Evolutionary conservation across 495 filamentous ascomycete genomes (phyloP), one percentile per base, ranked within the genome.

Genomic region (Pyrenula aspistea): DNA sequence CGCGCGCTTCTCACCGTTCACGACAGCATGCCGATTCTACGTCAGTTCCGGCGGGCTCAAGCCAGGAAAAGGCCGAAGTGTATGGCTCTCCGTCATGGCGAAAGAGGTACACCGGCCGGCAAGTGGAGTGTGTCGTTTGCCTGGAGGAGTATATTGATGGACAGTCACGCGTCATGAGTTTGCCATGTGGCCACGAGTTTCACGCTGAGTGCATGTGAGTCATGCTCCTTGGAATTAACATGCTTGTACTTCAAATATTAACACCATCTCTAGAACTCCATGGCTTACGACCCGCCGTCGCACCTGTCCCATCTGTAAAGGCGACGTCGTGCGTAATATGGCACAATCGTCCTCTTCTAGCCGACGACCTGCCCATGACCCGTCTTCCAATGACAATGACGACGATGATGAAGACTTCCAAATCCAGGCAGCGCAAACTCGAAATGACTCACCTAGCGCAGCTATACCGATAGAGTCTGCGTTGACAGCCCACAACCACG

Each of bases 151-250:
- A 97, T 67, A 76, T 95, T 19, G 94, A 96, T 68, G 92, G 93
- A 24, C 83, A 97, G 62, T 95, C 90, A 66, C 76, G 82, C 57
- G 94, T 98, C 19, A 98, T 98, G 93, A 95, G 88, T 61, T 73
- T 98, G 54, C 93, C 93, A n/a, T 98, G 93, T 71, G 93, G 93
- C 22, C 93, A 98, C 66, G 93, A 98, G 64, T 98, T 98, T 69
- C 93, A 98, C 68, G 92, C 76, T 36, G 91, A 93, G 63, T 98
- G 93, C 91, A 97, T 98, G 91, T 96, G 78, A 86, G 92, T 85
- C 52, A 55, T 42, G 42, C 53, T 36, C 53, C 61, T 47, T 42
- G 11, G 42, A 11, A n/a, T 54, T 25, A 24, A 2, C n/a, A 19
- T 24, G 20, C 10, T 22, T 47, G 31, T 2, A 2, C 31, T 31